A percentile compares a stretch with the other conserved stretches of the same genome.
phyloP scores from a whole-genome alignment of 768 basidiomycete species.

The Chalciporus chontae region DNA sequence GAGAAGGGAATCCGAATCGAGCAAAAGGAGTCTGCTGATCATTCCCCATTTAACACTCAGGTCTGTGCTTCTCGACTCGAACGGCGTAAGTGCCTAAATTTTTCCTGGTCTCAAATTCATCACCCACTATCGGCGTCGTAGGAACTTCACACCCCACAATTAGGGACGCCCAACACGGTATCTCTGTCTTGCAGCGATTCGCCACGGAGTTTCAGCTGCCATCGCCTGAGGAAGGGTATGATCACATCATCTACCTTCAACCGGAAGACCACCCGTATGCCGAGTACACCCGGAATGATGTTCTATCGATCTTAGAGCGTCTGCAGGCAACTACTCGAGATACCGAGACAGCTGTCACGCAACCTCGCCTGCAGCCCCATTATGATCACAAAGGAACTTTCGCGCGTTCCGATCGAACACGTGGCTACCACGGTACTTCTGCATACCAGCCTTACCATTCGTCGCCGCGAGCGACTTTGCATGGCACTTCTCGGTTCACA shows the following conservation, averaged over 20 bases:
- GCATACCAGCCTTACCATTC: conserved; percentile 12
- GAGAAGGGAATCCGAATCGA: conserved; percentile 22
- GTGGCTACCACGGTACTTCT: conserved; percentile 18
- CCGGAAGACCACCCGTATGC: conserved; percentile 37
- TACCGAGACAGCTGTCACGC: conserved; percentile 8
- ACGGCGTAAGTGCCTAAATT: conserved; percentile 45
- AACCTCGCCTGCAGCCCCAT: conserved; percentile 5
- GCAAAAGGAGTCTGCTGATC: conserved; percentile 8
- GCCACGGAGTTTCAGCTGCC: conserved; percentile 58
- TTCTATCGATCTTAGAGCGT: conserved; percentile 50
- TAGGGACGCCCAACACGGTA: conserved; percentile 51
- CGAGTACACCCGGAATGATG: conserved; percentile 49
- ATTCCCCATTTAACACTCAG: conserved; percentile 35
- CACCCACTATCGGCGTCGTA: conserved; percentile 27
- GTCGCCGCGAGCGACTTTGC: conserved; percentile 11
- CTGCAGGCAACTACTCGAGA: conserved; percentile 34
- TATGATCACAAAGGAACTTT: conserved; percentile 7
- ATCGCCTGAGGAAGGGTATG: conserved; percentile 56
- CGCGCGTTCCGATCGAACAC: conserved; percentile 15
- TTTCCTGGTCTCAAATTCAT: conserved; percentile 5
- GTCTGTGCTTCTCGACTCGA: conserved; percentile 59
- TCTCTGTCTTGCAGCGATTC: conserved; percentile 64
- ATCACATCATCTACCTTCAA: conserved; percentile 46
- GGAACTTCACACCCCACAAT: conserved; percentile 79
- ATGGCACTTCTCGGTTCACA: conserved; percentile 11